These are phyloP conservation scores for Fusarium haematococcum DNA, from an alignment of 2,329 filamentous ascomycete genomes.

Conservation along the genomic window DNA sequence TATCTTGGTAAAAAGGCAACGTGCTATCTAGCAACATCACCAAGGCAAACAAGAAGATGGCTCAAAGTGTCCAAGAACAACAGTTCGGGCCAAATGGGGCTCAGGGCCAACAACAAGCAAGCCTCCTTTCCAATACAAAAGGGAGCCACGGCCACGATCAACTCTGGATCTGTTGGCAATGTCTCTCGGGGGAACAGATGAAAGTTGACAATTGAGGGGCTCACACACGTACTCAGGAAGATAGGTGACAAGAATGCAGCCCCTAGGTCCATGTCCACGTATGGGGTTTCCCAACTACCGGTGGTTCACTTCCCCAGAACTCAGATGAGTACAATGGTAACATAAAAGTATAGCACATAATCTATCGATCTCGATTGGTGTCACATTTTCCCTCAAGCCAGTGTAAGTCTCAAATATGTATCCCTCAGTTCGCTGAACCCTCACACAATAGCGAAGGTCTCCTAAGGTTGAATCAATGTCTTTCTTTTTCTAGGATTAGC, in stretches of 20 bases:
- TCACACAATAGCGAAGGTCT: conserved; percentile 75
- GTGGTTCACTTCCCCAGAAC: conserved; percentile 69
- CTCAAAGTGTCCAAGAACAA: not conserved
- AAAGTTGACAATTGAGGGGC: no score
- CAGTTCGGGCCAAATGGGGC: not conserved
- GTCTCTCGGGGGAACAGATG: no score
- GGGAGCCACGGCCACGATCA: not conserved
- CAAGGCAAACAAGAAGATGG: conserved; percentile 3
- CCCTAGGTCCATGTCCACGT: conserved; percentile 70
- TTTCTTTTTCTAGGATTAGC: not conserved
- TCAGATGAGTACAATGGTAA: conserved; percentile 75
- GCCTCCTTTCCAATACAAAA: not conserved
- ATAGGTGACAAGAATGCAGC: conserved; percentile 66
- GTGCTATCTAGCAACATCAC: conserved; percentile 55
- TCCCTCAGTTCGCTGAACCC: conserved; percentile 87
- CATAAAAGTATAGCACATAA: conserved; percentile 71
- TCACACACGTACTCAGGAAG: conserved; percentile 59
- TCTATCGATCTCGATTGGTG: conserved; percentile 38
- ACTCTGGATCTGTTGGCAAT: not conserved
- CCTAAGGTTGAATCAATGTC: not conserved
- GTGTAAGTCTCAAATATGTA: conserved; percentile 86
- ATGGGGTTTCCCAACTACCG: conserved; percentile 65
- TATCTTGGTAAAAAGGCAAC: conserved; percentile 53
- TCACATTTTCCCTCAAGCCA: conserved; percentile 64
- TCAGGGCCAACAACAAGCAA: not conserved